A percentile compares a stretch with the other conserved stretches of the same genome.
These are phyloP conservation scores for Leishmania mexicana DNA, from an alignment of 208 protist genomes.

Conservation along the genomic window DNA sequence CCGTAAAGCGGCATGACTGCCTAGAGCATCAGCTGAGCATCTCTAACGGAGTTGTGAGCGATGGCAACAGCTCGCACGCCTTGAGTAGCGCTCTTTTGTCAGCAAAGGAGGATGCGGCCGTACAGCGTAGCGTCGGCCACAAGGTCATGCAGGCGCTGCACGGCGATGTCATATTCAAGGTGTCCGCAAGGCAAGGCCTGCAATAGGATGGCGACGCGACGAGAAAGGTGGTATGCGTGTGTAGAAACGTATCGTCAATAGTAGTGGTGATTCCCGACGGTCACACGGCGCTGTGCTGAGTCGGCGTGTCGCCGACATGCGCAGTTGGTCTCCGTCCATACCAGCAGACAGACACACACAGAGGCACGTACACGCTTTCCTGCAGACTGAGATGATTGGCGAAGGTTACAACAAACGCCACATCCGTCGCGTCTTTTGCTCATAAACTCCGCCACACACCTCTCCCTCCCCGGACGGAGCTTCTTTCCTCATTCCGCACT, in stretches of 20 bases:
- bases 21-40: constrained; percentile 18
- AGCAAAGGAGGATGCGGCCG: constrained; percentile 29
- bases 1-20: constrained; percentile 37
- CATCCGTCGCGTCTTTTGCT: background rate
- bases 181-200: constrained; percentile 13
- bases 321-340: background rate
- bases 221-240: too few relatives aligned
- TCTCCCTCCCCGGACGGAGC: background rate
- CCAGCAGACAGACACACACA: too few relatives aligned
- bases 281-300: background rate
- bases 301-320: background rate
- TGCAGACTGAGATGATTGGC: background rate
- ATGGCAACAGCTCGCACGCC: background rate
- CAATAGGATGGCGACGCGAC: background rate
- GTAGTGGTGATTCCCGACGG: background rate
- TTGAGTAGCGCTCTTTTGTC: constrained; percentile 11
- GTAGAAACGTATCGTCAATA: background rate
- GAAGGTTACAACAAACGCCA: background rate
- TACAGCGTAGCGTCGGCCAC: constrained; percentile 47
- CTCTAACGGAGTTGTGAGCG: constrained; percentile 8
- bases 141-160: constrained; percentile 49
- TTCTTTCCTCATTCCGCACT: too few relatives aligned
- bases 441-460: background rate
- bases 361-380: background rate
- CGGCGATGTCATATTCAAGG: constrained; percentile 53